phyloP scores from a whole-genome alignment of 495 filamentous ascomycete genomes.

The Sabuloglossum arenarium region DNA sequence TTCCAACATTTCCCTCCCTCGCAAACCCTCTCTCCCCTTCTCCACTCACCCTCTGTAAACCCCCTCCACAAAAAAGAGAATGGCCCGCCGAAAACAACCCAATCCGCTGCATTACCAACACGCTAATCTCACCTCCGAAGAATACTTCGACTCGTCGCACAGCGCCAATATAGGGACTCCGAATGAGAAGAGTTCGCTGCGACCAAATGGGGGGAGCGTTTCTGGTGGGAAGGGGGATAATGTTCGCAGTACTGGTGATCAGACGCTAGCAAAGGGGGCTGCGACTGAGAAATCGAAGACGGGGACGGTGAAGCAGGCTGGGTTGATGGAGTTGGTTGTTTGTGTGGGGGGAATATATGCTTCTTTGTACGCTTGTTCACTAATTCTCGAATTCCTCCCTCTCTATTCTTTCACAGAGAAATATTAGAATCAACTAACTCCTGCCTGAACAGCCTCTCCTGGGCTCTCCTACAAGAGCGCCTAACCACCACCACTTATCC shows the following conservation, averaged over 20 bases:
- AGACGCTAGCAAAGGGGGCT: background rate
- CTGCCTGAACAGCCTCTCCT: conserved; percentile 49
- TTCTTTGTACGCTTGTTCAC: conserved; percentile 51
- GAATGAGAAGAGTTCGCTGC: background rate
- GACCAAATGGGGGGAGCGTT: background rate
- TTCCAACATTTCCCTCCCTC: background rate
- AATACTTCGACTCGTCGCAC: background rate
- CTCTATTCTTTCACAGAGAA: background rate
- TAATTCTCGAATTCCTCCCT: background rate
- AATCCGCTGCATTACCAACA: background rate
- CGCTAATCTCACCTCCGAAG: background rate
- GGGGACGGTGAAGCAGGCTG: conserved; percentile 22
- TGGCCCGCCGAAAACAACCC: background rate
- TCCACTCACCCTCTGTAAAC: background rate
- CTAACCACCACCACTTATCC: conserved; percentile 91
- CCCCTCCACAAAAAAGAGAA: background rate
- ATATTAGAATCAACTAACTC: background rate
- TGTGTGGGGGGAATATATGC: conserved; percentile 88
- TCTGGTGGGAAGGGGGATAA: background rate
- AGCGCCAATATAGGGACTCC: no score
- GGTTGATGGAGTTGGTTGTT: conserved; percentile 51
- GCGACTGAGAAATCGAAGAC: background rate
- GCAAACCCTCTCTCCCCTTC: background rate
- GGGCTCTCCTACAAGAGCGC: conserved; percentile 91
- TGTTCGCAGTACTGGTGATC: background rate